These are phyloP conservation scores for Pyrus betulifolia DNA, from an alignment of 306 rosid species.

Conservation along the genomic window DNA sequence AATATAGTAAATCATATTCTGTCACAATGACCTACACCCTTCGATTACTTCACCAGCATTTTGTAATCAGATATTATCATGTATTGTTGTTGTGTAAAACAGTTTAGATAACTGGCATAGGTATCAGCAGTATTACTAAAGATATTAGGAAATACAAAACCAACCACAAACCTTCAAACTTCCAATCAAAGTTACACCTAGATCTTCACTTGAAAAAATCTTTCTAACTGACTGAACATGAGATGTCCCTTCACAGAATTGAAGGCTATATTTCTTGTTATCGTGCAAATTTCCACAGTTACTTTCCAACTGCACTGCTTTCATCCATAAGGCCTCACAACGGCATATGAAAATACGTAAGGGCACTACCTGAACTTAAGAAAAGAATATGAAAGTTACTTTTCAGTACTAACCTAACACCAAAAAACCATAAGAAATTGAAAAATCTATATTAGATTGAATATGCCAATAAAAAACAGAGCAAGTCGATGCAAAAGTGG, in stretches of 20 bases:
- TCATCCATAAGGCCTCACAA: conserved; percentile 39
- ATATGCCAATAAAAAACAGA: conserved; percentile 1
- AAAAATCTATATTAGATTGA: neutral
- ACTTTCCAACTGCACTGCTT: conserved; percentile 27
- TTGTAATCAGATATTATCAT: neutral
- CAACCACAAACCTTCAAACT: conserved; percentile 53
- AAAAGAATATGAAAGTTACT: neutral
- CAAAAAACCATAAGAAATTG: neutral
- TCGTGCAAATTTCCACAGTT: conserved; percentile 18
- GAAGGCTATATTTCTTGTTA: conserved; percentile 28
- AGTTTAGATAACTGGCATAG: conserved; percentile 1
- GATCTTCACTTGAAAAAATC: conserved; percentile 50
- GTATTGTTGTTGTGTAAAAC: neutral
- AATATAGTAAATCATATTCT: neutral
- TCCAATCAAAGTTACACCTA: conserved; percentile 66
- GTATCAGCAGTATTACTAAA: conserved; percentile 9
- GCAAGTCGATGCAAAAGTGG: neutral
- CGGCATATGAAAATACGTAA: conserved; percentile 34
- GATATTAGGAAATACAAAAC: conserved; percentile 8
- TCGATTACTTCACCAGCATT: neutral
- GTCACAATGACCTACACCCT: neutral
- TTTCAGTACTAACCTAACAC: neutral
- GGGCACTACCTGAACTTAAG: conserved; percentile 56
- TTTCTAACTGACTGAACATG: conserved; percentile 39
- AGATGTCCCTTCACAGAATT: conserved; percentile 37